phyloP scores from a whole-genome alignment of 192 early-diverging fungal species.

The Coemansia sp. region DNA sequence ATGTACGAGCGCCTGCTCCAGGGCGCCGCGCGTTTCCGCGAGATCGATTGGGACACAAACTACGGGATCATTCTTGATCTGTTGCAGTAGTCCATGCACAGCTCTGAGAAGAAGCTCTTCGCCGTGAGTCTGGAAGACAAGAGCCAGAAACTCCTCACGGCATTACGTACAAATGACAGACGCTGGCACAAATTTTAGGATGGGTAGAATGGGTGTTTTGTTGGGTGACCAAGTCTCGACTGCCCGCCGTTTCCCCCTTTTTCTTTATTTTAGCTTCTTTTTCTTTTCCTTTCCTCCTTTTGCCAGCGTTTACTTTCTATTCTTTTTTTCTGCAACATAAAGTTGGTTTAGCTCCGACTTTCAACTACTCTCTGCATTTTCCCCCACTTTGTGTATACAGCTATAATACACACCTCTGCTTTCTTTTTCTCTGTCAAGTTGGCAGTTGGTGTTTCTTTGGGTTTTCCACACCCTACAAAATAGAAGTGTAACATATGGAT shows the following conservation, averaged over 20 bases:
- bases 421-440: neutral
- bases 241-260: neutral
- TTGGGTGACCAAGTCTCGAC: neutral
- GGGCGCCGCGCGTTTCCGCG: conserved; percentile 41
- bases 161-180: no score
- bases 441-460: neutral
- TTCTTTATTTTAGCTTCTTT: neutral
- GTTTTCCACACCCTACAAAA: neutral
- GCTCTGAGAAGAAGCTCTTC: no score
- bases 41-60: conserved; percentile 46
- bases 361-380: neutral
- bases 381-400: neutral
- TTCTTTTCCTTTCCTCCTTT: conserved; percentile 8
- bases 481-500: conserved; percentile 9
- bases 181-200: no score
- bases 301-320: neutral
- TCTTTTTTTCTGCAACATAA: conserved; percentile 4
- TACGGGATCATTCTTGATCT: conserved; percentile 37
- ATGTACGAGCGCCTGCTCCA: conserved; percentile 32
- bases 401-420: neutral
- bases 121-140: no score
- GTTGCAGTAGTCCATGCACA: conserved; percentile 6
- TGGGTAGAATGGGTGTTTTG: neutral
- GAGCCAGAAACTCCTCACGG: no score
- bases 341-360: neutral